Evolutionary conservation across 352 stramenopile species (phyloP).

Genomic region (Pythium vanterpoolii): DNA sequence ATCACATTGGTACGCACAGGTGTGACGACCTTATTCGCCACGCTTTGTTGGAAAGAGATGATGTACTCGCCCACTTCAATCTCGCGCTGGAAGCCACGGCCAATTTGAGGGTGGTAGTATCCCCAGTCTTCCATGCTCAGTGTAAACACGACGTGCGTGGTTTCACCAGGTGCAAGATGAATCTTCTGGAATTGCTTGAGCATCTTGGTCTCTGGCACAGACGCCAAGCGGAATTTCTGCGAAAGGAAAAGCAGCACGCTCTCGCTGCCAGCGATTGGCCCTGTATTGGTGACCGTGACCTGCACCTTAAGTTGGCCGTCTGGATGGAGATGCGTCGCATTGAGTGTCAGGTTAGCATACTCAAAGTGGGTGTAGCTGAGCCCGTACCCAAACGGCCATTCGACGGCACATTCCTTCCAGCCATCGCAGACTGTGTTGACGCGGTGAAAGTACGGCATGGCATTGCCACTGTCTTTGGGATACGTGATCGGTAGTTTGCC

Average conservation of each 20-base stretch:
- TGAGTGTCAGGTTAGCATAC: slow-evolving; percentile 54
- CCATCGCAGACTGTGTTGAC: slow-evolving; percentile 56
- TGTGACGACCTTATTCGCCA: neutral
- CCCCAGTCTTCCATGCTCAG: slow-evolving; percentile 45
- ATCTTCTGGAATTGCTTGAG: slow-evolving; percentile 79
- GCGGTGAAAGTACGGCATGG: slow-evolving; percentile 67
- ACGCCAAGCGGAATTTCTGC: slow-evolving; percentile 43
- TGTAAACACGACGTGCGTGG: slow-evolving; percentile 39
- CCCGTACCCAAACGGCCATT: slow-evolving; percentile 67
- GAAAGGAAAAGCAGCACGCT: slow-evolving; percentile 71
- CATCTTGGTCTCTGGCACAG: slow-evolving; percentile 68
- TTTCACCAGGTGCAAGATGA: slow-evolving; percentile 28
- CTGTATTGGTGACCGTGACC: slow-evolving; percentile 68
- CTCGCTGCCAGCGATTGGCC: slow-evolving; percentile 43
- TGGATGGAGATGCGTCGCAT: slow-evolving; percentile 26
- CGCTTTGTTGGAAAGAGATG: slow-evolving; percentile 42
- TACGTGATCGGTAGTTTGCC: slow-evolving; percentile 81
- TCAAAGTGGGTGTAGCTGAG: slow-evolving; percentile 65
- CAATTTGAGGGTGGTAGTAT: slow-evolving; percentile 48
- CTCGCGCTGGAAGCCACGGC: slow-evolving; percentile 33
- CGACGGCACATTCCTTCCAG: slow-evolving; percentile 46
- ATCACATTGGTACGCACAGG: neutral
- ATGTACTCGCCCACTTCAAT: slow-evolving; percentile 50
- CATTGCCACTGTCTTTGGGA: slow-evolving; percentile 35
- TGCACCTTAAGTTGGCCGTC: slow-evolving; percentile 34